phyloP scores from a whole-genome alignment of 768 basidiomycete genomes.

The Tylopilus sp. region DNA sequence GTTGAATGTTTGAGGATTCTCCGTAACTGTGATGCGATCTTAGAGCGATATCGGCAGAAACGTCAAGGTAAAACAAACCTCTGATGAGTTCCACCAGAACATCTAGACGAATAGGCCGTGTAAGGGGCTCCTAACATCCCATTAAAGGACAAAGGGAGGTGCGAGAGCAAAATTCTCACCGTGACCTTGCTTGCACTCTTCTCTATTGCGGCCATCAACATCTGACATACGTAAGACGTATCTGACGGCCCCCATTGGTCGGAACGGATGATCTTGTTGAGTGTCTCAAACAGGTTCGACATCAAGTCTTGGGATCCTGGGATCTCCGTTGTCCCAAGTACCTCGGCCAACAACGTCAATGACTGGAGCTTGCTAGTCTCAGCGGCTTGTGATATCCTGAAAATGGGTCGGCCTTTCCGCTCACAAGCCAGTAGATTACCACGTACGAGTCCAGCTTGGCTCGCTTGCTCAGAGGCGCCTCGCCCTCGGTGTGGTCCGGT shows the following conservation, averaged over 20 bases:
- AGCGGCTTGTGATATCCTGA: slow-evolving; percentile 20
- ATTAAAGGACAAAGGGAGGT: not conserved
- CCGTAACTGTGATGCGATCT: slow-evolving; percentile 53
- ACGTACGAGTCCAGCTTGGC: slow-evolving; percentile 61
- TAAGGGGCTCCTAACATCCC: slow-evolving; percentile 46
- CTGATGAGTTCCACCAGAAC: slow-evolving; percentile 85
- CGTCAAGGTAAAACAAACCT: slow-evolving; percentile 38
- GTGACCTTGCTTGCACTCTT: slow-evolving; percentile 53
- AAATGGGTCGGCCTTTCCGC: not conserved
- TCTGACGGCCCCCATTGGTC: slow-evolving; percentile 57
- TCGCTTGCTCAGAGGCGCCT: slow-evolving; percentile 60
- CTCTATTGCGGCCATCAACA: slow-evolving; percentile 80
- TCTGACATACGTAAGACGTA: slow-evolving; percentile 74
- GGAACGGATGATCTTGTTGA: slow-evolving; percentile 62
- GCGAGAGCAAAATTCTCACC: slow-evolving; percentile 35
- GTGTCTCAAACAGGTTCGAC: slow-evolving; percentile 64
- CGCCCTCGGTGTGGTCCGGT: slow-evolving; percentile 39
- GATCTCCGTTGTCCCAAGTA: slow-evolving; percentile 59
- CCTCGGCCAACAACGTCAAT: slow-evolving; percentile 63
- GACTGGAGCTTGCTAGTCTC: slow-evolving; percentile 42
- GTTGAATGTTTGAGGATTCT: slow-evolving; percentile 93
- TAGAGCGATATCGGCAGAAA: not conserved
- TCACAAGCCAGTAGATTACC: slow-evolving; percentile 10
- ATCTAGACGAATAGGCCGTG: slow-evolving; percentile 70
- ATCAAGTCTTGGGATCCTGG: slow-evolving; percentile 72